Evolutionary conservation across 2,329 filamentous ascomycete genomes (phyloP), one percentile per base, ranked within the genome.

Genomic region (Madurella fahalii): DNA sequence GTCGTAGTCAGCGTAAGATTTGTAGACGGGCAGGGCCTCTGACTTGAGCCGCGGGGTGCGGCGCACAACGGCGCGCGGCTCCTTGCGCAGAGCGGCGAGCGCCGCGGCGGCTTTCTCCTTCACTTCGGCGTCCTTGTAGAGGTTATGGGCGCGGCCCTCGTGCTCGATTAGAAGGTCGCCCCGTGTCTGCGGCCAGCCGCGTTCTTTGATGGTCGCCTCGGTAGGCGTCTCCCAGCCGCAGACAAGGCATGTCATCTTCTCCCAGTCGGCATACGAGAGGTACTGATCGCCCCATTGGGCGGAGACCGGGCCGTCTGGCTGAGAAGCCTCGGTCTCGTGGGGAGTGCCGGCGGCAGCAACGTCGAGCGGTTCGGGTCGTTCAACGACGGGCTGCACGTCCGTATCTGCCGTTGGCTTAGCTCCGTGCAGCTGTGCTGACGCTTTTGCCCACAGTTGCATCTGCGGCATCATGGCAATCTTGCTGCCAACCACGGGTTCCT

Each of bases 381-480:
- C 61, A 8, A 62, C 61, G 11, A 65, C 62, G 2, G 53, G 2
- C 2, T 4, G 9, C 34, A 50, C 57, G 55, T 44, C 66, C 49
- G 25, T 20, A 9, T 18, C 45, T 9, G 20, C 51, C 57, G 65
- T 68, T 58, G 68, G 72, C 62, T 67, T 79, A 65, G 50, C 70
- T 58, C 81, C 79, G 63, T 86, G 83, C 20, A 88, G 72, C 63
- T 89, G 84, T 1, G 84, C 84, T 64, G 87, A 84, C 47, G 85
- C 82, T 63, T 87, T 83, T 47, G 83, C 82, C 85, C 85, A 89
- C 67, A 86, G 86, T 67, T 87, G 83, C 44, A 89, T 74, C 68
- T 88, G 84, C 1, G 84, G 82, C n/a, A 70, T 74, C 74, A 77
- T 76, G 3, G 83, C 80, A 47, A 85, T 76, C 57, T 74, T 76